phyloP scores from a whole-genome alignment of 768 basidiomycete species.

The Rhodotorula babjevae region DNA sequence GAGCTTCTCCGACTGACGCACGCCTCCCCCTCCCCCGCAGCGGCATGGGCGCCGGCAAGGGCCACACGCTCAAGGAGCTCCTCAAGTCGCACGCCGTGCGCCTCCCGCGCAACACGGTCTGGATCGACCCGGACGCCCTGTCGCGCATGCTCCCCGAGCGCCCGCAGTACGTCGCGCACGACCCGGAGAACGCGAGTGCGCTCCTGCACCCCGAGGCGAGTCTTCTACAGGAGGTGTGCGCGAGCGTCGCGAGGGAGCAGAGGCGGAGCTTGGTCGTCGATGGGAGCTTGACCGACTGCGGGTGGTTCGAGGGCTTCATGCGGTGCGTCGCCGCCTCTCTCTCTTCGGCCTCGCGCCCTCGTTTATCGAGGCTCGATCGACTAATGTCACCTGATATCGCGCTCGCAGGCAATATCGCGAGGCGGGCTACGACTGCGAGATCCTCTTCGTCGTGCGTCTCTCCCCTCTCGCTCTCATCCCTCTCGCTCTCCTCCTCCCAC shows the following conservation, averaged over 20 bases:
- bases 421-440: conserved; percentile 40
- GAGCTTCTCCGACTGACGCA: no score
- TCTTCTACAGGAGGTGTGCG: conserved; percentile 43
- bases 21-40: not conserved
- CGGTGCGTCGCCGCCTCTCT: not conserved
- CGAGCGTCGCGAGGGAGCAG: conserved; percentile 35
- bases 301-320: conserved; percentile 43
- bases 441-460: conserved; percentile 42
- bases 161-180: conserved; percentile 38
- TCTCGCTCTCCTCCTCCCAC: no score
- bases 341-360: not conserved
- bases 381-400: not conserved
- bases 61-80: conserved; percentile 40
- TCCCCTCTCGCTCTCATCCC: no score
- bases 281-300: conserved; percentile 42
- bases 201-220: conserved; percentile 44
- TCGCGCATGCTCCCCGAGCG: conserved; percentile 43
- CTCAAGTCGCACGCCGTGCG: conserved; percentile 36
- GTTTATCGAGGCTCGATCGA: no score
- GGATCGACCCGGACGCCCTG: conserved; percentile 45
- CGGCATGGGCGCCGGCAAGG: conserved; percentile 42
- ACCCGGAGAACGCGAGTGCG: conserved; percentile 31
- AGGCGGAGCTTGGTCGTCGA: conserved; percentile 42
- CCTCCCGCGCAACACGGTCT: conserved; percentile 42
- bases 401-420: not conserved